Evolutionary conservation across 2,329 filamentous ascomycete genomes (phyloP).

Genomic region (Penicillium sp.): DNA sequence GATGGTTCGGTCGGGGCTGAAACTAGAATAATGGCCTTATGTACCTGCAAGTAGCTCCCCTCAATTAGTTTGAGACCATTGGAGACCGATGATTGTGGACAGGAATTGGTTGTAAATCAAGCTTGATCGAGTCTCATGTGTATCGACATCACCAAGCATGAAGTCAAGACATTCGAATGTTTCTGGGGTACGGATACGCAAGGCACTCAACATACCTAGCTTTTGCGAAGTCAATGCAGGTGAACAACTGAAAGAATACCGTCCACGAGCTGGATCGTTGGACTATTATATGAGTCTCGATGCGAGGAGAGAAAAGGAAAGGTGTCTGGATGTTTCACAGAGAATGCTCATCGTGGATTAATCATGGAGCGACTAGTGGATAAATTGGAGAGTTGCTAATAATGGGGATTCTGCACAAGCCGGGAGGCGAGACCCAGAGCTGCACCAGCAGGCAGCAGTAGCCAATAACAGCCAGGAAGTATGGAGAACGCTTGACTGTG

Average conservation of each 20-base stretch:
- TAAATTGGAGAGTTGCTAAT: conserved; percentile 10
- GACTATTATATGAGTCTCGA: conserved; percentile 15
- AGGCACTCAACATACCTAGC: not conserved
- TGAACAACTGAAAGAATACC: conserved; percentile 7
- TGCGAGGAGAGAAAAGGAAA: not conserved
- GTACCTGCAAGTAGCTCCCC: not conserved
- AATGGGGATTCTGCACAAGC: conserved; percentile 5
- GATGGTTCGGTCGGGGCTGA: not conserved
- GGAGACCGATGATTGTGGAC: not conserved
- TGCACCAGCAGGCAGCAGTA: conserved; percentile 13
- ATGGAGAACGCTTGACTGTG: conserved; percentile 2
- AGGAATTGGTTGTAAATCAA: not conserved
- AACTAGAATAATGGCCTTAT: not conserved
- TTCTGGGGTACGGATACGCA: not conserved
- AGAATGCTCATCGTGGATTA: conserved; percentile 2
- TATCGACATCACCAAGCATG: conserved; percentile 1
- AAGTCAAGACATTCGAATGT: not conserved
- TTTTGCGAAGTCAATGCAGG: conserved; percentile 9
- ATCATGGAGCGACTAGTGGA: conserved; percentile 2
- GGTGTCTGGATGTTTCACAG: conserved; percentile 17
- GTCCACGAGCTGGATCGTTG: conserved; percentile 4
- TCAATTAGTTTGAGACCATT: not conserved
- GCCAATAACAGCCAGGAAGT: conserved; percentile 15
- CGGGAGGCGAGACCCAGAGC: conserved; percentile 20
- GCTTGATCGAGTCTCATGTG: not conserved